Evolutionary conservation across 176 grass and related monocot genomes (phyloP).

Genomic region (Luzula sylvatica): DNA sequence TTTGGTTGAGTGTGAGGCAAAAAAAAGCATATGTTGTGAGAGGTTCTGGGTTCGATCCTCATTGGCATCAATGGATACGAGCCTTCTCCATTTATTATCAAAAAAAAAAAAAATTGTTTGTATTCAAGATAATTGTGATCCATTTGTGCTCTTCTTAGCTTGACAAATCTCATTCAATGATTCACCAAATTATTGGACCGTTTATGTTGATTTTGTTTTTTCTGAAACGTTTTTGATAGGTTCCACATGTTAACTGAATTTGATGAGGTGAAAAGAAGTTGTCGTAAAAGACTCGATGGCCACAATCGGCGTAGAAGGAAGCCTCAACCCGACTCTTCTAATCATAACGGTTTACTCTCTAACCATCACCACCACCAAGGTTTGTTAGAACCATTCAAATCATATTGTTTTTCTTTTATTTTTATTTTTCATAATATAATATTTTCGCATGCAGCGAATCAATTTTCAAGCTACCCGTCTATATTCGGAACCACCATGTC

Average conservation of each 20-base stretch:
- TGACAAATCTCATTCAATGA: too few relatives aligned
- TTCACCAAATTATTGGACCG: too few relatives aligned
- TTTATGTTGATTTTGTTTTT: too few relatives aligned
- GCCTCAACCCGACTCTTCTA: constrained; percentile 38
- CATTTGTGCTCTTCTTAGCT: too few relatives aligned
- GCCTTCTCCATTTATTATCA: too few relatives aligned
- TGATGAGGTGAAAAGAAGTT: constrained; percentile 76
- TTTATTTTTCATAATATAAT: not conserved
- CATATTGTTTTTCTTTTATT: not conserved
- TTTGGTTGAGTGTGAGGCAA: too few relatives aligned
- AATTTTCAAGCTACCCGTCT: constrained; percentile 22
- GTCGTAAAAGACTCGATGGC: constrained; percentile 64
- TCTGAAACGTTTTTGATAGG: constrained; percentile 15
- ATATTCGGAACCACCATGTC: constrained; percentile 10
- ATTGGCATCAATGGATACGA: too few relatives aligned
- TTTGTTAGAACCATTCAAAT: constrained; percentile 11
- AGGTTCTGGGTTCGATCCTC: too few relatives aligned
- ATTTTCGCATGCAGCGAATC: constrained; percentile 34
- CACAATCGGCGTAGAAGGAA: constrained; percentile 83
- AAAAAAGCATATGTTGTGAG: too few relatives aligned
- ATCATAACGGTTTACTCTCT: constrained; percentile 31
- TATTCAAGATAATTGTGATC: not conserved
- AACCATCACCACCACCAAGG: constrained; percentile 32
- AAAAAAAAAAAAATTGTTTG: not conserved
- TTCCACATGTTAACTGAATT: constrained; percentile 75